Evolutionary conservation across 179 eudicot genomes (phyloP), one percentile per base, ranked within the genome.

Genomic region (Monotropa hypopitys): DNA sequence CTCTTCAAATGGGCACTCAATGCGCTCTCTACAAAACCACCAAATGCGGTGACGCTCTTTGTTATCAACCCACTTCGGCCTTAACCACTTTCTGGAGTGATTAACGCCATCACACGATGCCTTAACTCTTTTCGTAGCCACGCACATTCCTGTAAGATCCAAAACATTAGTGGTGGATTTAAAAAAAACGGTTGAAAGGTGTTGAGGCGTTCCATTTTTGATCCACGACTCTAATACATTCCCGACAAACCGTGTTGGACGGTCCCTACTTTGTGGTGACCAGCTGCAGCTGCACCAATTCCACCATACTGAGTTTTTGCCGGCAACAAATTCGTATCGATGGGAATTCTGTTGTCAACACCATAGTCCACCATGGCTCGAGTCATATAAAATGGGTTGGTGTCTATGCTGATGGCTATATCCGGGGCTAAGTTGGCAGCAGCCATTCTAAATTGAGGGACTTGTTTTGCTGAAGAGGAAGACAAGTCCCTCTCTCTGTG

Each of bases 361-460:
- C 67, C 67, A 53, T 71, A 80, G 10, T 84, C 79, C 67, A 72
- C 75, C 77, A 80, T 84, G 9, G 69, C 82, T 20, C 87, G 84
- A 1, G 81, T 80, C 83, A 80, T 83, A 45, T 77, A 87, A 62
- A 84, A 87, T 7, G 87, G 86, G 70, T 83, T 83, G 79, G 42
- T 79, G 56, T 84, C 89, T 16, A 84, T 83, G 57, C 77, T 87
- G 10, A 87, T 81, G 21, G 87, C 86, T 45, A 83, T 73, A 53
- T 87, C 87, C 0, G 87, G 83, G 11, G 83, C 82, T 70, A 77
- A 47, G 54, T 80, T 86, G 63, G 87, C 51, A 35, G 75, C 62
- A 28, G 70, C 56, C 61, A 68, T 72, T 33, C 84, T 75, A 51
- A 46, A 72, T 65, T 75, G 80, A 26, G 84, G 77, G 50, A 74